Percentiles rank a stretch among this genome's conserved stretches.
Conservation (phyloP, 129 eudicot genomes). For the Solidago caesia region DNA sequence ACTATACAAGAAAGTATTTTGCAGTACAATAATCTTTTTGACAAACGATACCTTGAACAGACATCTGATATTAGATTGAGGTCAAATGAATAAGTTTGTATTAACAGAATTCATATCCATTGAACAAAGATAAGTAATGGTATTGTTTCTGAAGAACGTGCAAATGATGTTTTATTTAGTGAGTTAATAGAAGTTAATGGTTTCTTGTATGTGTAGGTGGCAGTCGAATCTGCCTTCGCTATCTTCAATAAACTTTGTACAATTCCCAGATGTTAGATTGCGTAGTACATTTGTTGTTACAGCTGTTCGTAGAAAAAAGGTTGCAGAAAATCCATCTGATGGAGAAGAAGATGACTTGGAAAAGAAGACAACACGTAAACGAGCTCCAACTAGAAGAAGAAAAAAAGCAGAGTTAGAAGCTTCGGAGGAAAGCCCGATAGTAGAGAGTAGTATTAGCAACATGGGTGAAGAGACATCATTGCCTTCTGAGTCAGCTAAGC, state of each 20-base stretch:
- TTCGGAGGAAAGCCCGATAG: slow-evolving; percentile 36
- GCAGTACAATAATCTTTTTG: neutral
- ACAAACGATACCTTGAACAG: neutral
- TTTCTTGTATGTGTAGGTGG: slow-evolving; percentile 46
- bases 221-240: slow-evolving; percentile 40
- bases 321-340: slow-evolving; percentile 42
- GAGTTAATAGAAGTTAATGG: neutral
- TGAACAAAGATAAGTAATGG: no score
- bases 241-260: slow-evolving; percentile 42
- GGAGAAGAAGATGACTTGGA: slow-evolving; percentile 51
- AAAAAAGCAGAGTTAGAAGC: slow-evolving; percentile 45
- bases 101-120: no score
- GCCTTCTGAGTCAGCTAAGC: slow-evolving; percentile 36
- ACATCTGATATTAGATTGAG: no score
- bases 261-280: slow-evolving; percentile 44
- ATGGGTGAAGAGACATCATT: slow-evolving; percentile 33
- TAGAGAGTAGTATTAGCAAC: slow-evolving; percentile 26
- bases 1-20: neutral
- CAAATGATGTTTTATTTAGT: neutral
- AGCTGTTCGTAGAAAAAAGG: slow-evolving; percentile 50
- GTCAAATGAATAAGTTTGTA: no score
- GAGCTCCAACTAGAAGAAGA: slow-evolving; percentile 56
- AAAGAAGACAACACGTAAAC: slow-evolving; percentile 51
- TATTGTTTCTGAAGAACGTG: no score
- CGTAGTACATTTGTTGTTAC: slow-evolving; percentile 35